phyloP scores from a whole-genome alignment of 2,329 filamentous ascomycete genomes.

The Curvularia hawaiiensis region DNA sequence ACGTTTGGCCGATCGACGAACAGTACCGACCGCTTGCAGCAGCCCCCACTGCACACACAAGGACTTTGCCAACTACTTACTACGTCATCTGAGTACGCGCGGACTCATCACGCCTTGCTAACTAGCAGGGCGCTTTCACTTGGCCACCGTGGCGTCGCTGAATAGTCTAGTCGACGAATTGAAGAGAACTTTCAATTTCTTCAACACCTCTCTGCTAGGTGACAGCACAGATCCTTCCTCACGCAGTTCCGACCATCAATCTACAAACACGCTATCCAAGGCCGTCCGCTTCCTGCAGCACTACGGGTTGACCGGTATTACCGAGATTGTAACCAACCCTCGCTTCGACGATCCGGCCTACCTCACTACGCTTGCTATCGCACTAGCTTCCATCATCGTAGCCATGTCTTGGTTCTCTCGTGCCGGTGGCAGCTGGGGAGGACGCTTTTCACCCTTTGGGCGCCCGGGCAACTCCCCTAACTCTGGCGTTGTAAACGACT shows the following conservation, averaged over 20 bases:
- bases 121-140: conserved; percentile 19
- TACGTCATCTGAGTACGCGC: conserved; percentile 25
- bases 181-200: conserved; percentile 44
- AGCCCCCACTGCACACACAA: conserved; percentile 27
- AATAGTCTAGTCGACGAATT: conserved; percentile 42
- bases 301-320: conserved; percentile 25
- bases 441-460: conserved; percentile 57
- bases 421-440: conserved; percentile 48
- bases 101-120: conserved; percentile 21
- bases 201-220: conserved; percentile 39
- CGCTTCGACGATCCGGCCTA: conserved; percentile 42
- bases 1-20: conserved; percentile 23
- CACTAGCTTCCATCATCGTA: conserved; percentile 49
- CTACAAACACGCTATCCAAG: conserved; percentile 29
- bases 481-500: conserved; percentile 68
- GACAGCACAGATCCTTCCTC: conserved; percentile 23
- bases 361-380: conserved; percentile 39
- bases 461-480: conserved; percentile 46
- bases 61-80: conserved; percentile 19
- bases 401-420: conserved; percentile 57
- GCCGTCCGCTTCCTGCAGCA: conserved; percentile 27
- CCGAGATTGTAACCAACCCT: conserved; percentile 35
- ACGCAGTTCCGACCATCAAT: conserved; percentile 16
- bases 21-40: conserved; percentile 18
- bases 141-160: conserved; percentile 45